Base-by-base conservation (phyloP, 208 protist species). In the Borovskyia barvae region DNA sequence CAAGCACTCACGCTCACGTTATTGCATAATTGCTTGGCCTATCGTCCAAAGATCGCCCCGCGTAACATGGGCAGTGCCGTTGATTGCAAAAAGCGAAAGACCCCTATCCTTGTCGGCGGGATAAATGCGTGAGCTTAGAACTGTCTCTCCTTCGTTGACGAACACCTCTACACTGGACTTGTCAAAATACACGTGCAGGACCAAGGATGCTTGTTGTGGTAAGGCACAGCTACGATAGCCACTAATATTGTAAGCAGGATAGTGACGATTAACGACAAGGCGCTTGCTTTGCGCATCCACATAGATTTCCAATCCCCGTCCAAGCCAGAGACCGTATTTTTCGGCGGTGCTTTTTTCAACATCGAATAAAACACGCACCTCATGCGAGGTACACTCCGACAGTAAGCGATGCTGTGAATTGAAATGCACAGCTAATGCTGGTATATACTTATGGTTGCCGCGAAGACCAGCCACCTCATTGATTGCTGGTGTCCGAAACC, bases 301-400 rank as follows among this genome's bases (percentile, higher is more conserved):
- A 49, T 45, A 71, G n/a, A 87, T 63, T 40, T 87, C 75, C 0
- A 76, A 47, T 3, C 80, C 80, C 28, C 25, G 48, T 7, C 80
- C 80, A 20, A 87, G 67, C 76, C 75, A 82, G 12, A 87, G 55
- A 1, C 80, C 80, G 43, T 87, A 87, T 54, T 87, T 87, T 33
- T 82, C 75, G 0, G 57, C 80, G 0, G 67, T 77, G 42, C 72
- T 75, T 30, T 61, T 68, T 17, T 77, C 47, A 0, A 68, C 15
- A 17, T 78, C 53, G 30, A 75, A 82, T 0, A 75, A 26, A 1
- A 83, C 41, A 0, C 71, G 64, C 11, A 87, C 49, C 26, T 87
- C 80, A 52, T 72, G 70, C 12, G 65, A 54, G 0, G 67, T 57
- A 60, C 80, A 82, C 30, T 77, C 52, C 0, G 60, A 29, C 3